Conservation (phyloP, 75 land plant species). For the Azolla pinnata region DNA sequence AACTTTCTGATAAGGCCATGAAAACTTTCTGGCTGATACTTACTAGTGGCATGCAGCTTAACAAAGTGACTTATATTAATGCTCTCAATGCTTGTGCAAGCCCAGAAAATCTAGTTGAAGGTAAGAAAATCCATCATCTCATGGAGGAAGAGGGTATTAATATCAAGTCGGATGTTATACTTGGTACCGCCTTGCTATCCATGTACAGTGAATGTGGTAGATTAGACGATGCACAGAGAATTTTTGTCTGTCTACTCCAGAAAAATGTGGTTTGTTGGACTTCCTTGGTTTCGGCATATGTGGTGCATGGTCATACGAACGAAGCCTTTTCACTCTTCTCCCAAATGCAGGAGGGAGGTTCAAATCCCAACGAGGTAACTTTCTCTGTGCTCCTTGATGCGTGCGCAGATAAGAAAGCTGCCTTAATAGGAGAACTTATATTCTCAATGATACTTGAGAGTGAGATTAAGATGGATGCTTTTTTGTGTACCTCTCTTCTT, state of each 20-base stretch:
- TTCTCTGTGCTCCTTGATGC: constrained; percentile 25
- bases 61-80: constrained; percentile 3
- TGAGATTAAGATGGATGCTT: constrained; percentile 18
- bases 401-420: constrained; percentile 11
- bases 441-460: constrained; percentile 14
- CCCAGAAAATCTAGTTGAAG: constrained; percentile 4
- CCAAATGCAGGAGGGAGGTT: constrained; percentile 16
- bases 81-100: constrained; percentile 8
- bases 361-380: constrained; percentile 12
- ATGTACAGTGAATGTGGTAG: constrained; percentile 9
- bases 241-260: background rate
- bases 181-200: constrained; percentile 5
- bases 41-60: background rate
- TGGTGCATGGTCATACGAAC: background rate
- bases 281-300: constrained; percentile 10
- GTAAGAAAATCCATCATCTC: background rate
- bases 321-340: constrained; percentile 23
- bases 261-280: constrained; percentile 10
- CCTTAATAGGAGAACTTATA: constrained; percentile 16
- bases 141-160: background rate
- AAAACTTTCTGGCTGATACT: constrained; percentile 21
- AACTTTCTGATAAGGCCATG: constrained; percentile 25
- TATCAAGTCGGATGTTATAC: background rate
- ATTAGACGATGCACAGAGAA: constrained; percentile 1
- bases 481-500: constrained; percentile 27